Evolutionary conservation across 495 filamentous ascomycete species (phyloP), one percentile per base, ranked within the genome.

Genomic region (Lophium mytilinum): DNA sequence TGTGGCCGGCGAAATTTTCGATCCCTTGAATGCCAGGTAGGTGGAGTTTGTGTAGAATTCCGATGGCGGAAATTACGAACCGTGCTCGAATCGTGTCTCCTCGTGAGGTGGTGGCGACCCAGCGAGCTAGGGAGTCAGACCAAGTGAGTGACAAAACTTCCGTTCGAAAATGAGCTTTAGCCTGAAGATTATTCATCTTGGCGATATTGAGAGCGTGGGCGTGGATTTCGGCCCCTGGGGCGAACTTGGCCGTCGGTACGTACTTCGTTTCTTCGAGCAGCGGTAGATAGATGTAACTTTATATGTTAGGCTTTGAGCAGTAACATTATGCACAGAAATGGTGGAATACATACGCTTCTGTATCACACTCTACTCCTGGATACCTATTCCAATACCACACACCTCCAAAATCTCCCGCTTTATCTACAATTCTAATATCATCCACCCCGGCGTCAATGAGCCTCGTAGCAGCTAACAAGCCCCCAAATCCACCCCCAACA

Each of bases 251-350:
- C 7, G 58, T 64, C 4, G 68, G 68, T 56, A 68, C 63, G 40
- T 68, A 70, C 17, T 56, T 61, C 1, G 51, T 55, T 41, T 68
- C 66, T 45, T 68, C 66, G 3, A 68, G 56, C 1, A 68, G 49
- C 9, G 68, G 66, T 55, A 68, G 49, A 41, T 70, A 68, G 35
- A 68, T 56, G 53, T 68, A 70, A 0, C 40, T 49, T 51, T 68
- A 66, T 10, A 64, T 56, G 56, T 70, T 66, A 55, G 66, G 65
- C 24, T 30, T 30, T 30, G 24, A 30, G 6, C 6, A 30, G 6
- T 30, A 6, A 30, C 24, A n/a, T 47, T 55, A 52, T n/a, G 55
- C 41, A 11, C 64, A 61, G 9, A 61, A 64, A 40, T 68, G 66
- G 8, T 60, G 56, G 36, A 64, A 64, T 57, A 56, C 62, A 49